A percentile compares a stretch with the other conserved stretches of the same genome.
phyloP scores from a whole-genome alignment of 257 asterid species.

The Asclepias syriaca region DNA sequence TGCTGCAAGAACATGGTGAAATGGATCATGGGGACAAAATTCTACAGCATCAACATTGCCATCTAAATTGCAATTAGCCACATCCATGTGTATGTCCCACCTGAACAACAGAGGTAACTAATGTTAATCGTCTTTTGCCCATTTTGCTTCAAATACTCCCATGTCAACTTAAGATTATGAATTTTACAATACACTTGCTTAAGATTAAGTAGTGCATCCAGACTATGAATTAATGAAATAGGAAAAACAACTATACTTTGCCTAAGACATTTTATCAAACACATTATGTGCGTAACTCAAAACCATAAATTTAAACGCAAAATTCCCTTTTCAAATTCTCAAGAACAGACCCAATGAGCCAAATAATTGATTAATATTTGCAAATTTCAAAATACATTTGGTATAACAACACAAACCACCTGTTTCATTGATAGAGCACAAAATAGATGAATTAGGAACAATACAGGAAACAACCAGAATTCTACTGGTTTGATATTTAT shows the following conservation, averaged over 20 bases:
- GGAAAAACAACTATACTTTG: neutral
- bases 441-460: neutral
- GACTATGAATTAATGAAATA: neutral
- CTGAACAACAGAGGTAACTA: neutral
- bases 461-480: neutral
- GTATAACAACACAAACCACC: neutral
- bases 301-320: neutral
- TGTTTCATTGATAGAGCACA: neutral
- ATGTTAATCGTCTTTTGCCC: neutral
- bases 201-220: neutral
- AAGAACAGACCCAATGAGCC: neutral
- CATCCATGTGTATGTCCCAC: slow-evolving; percentile 41
- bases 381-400: neutral
- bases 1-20: slow-evolving; percentile 68
- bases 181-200: neutral
- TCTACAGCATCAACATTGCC: slow-evolving; percentile 96
- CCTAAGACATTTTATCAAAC: neutral
- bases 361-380: neutral
- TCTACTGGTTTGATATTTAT: neutral
- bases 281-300: neutral
- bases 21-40: slow-evolving; percentile 70
- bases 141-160: neutral
- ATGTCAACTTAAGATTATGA: neutral
- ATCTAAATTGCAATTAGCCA: slow-evolving; percentile 53
- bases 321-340: neutral